Evolutionary conservation across 495 filamentous ascomycete genomes (phyloP).

Genomic region (Podospora sp.): DNA sequence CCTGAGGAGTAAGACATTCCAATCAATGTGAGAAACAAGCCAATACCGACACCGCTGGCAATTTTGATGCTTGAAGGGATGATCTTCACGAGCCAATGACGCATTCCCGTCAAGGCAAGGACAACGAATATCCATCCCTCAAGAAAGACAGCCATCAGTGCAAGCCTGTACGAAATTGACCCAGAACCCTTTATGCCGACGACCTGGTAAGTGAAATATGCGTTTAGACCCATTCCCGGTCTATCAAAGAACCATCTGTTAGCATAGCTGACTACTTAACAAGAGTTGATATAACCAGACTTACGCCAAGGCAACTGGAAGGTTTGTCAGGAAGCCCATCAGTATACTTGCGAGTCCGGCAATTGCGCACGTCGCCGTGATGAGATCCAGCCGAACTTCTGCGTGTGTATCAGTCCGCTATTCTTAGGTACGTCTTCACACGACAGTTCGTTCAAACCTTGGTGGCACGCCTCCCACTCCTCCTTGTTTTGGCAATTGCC

Average conservation of each 20-base stretch:
- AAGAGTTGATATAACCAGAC: conserved; percentile 34
- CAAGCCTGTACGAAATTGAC: conserved; percentile 66
- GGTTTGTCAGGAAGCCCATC: conserved; percentile 58
- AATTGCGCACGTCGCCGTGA: conserved; percentile 77
- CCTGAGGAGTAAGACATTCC: conserved; percentile 76
- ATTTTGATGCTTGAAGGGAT: conserved; percentile 80
- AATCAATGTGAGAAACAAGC: conserved; percentile 75
- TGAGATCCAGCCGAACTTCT: conserved; percentile 72
- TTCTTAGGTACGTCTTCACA: not conserved
- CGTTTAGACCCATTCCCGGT: conserved; percentile 80
- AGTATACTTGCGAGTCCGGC: conserved; percentile 55
- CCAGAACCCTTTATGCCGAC: conserved; percentile 73
- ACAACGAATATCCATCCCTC: conserved; percentile 69
- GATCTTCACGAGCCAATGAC: conserved; percentile 81
- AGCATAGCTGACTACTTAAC: conserved; percentile 11
- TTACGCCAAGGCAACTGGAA: conserved; percentile 58
- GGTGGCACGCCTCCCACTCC: conserved; percentile 47
- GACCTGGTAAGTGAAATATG: conserved; percentile 85
- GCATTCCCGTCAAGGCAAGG: conserved; percentile 74
- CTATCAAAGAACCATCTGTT: conserved; percentile 34
- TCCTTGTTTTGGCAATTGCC: conserved; percentile 52
- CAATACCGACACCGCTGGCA: conserved; percentile 78
- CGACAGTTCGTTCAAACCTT: conserved; percentile 27
- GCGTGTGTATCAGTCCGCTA: conserved; percentile 17
- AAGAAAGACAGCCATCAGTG: conserved; percentile 80